Conservation (phyloP, 2,329 filamentous ascomycete genomes). For the Aphanocladium album region DNA sequence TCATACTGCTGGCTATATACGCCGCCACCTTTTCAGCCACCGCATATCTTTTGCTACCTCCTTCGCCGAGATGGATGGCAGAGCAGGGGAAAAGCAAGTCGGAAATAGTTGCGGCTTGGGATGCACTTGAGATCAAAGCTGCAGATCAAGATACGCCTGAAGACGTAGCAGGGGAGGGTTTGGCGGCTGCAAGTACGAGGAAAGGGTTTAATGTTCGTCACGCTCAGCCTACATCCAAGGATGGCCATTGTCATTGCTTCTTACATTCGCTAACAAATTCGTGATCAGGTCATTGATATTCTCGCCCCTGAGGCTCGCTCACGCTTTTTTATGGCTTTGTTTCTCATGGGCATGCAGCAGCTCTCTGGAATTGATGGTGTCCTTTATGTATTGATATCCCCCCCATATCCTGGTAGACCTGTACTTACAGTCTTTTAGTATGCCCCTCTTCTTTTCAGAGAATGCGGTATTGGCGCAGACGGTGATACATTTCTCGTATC, state of each 20-base stretch:
- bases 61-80: constrained; percentile 55
- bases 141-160: constrained; percentile 42
- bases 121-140: constrained; percentile 36
- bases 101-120: constrained; percentile 38
- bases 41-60: constrained; percentile 41
- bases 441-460: constrained; percentile 54
- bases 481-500: constrained; percentile 53
- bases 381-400: constrained; percentile 43
- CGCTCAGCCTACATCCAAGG: neutral
- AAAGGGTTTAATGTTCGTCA: neutral
- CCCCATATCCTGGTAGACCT: neutral
- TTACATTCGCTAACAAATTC: too few relatives aligned
- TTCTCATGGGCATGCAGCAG: constrained; percentile 38
- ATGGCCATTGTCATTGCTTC: too few relatives aligned
- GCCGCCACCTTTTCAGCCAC: constrained; percentile 29
- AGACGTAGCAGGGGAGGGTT: constrained; percentile 25
- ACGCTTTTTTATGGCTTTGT: constrained; percentile 13
- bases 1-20: constrained; percentile 40
- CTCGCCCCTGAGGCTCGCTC: neutral
- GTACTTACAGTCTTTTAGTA: constrained; percentile 36
- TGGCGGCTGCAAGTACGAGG: neutral
- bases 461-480: constrained; percentile 51
- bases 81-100: constrained; percentile 41
- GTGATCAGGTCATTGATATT: neutral
- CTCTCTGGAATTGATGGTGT: constrained; percentile 59